Base-by-base conservation (phyloP, 148 eudicot genomes). In the Linanthus parryae region DNA sequence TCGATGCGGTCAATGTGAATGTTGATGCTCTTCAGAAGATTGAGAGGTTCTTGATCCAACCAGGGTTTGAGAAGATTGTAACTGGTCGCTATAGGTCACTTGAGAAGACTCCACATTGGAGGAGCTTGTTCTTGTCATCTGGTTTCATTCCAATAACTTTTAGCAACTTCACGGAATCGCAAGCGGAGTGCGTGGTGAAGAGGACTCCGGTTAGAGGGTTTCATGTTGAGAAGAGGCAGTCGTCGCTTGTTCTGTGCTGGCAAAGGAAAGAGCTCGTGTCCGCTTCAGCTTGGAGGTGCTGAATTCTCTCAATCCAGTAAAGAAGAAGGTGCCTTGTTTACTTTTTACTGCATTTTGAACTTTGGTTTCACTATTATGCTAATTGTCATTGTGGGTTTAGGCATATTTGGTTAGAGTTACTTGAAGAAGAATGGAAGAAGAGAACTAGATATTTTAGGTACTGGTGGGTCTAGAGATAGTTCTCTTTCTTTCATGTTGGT, bases 251-350 rank as follows among this genome's bases (percentile, higher is more conserved):
- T 20, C 78, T 92, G 12, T 78, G 87, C 65, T 92, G 95, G 94
- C 96, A 84, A 48, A 63, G 81, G 52, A 74, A 80, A 54, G 98
- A 87, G 71, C 87, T 92, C 16, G 72, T 87, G 52, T 77, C 96
- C 2, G 96, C 80, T 58, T 79, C 95, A 1, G 96, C 98, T 51
- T 92, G 98, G 98, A 81, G 88, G 67, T 81, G 84, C 70, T 85
- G 62, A 67, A 37, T 44, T 11, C 39, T 0, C n/a, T n/a, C n/a
- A 19, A 31, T 20, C 18, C 29, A 20, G 19, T 17, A 8, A 21
- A 17, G 28, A n/a, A n/a, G n/a, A n/a, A n/a, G n/a, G n/a, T n/a
- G n/a, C n/a, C n/a, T n/a, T n/a, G 35, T 52, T 42, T 22, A 14
- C 36, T 25, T 58, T 49, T 25, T 59, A 17, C 42, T 43, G 26